phyloP scores from a whole-genome alignment of 1,284 basidiomycete species.

The Chondrostereum purpureum region DNA sequence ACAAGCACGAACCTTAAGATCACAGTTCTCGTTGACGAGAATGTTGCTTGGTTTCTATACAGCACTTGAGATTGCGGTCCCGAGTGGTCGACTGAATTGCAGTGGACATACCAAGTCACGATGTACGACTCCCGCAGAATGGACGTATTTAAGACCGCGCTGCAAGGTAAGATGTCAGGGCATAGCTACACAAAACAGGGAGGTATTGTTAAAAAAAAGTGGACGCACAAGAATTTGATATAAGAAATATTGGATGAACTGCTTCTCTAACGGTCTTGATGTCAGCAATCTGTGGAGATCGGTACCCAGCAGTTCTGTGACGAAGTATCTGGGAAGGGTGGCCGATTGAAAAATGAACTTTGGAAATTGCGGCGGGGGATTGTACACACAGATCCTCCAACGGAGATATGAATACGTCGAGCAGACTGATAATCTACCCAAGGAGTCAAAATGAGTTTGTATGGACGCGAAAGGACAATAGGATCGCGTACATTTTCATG shows the following conservation, averaged over 20 bases:
- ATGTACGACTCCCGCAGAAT: constrained; percentile 98
- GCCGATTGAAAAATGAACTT: neutral
- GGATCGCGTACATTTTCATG: constrained; percentile 82
- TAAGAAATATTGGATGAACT: constrained; percentile 99
- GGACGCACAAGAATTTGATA: constrained; percentile 89
- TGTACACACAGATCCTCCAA: constrained; percentile 92
- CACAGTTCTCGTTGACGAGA: constrained; percentile 99
- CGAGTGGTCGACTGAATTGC: neutral
- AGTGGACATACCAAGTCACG: constrained; percentile 75
- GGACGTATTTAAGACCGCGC: constrained; percentile 98
- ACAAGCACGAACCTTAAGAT: constrained; percentile 78
- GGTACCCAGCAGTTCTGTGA: constrained; percentile 98
- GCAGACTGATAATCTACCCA: constrained; percentile 90
- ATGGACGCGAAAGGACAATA: constrained; percentile 4
- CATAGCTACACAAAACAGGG: constrained; percentile 5
- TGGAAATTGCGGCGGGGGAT: constrained; percentile 1
- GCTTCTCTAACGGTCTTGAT: constrained; percentile 95
- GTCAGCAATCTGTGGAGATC: constrained; percentile 97
- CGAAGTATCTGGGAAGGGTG: constrained; percentile 74
- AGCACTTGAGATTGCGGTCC: constrained; percentile 7
- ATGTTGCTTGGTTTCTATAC: constrained; percentile 96
- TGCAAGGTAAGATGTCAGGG: constrained; percentile 22
- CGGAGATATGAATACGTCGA: constrained; percentile 98
- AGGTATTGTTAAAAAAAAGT: constrained; percentile 4
- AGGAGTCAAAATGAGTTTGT: constrained; percentile 7